phyloP scores from a whole-genome alignment of 2,329 filamentous ascomycete genomes.

The Trichoderma sp. region DNA sequence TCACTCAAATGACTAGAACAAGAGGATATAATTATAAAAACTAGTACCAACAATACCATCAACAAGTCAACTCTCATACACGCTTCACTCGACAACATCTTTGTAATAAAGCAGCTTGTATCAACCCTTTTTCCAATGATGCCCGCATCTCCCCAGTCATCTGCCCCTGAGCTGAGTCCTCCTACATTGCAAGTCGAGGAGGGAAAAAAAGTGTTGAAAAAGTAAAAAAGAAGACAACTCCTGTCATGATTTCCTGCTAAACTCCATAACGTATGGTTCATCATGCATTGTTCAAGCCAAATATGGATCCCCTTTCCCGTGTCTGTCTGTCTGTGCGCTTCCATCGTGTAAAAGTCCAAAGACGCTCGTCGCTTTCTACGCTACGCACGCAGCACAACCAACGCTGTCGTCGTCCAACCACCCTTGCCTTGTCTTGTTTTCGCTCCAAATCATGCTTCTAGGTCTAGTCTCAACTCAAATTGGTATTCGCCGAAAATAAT shows the following conservation, averaged over 20 bases:
- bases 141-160: neutral
- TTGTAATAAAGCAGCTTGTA: neutral
- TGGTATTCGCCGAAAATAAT: slow-evolving; percentile 9
- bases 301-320: neutral
- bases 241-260: slow-evolving; percentile 19
- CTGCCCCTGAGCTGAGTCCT: neutral
- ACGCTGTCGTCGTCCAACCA: neutral
- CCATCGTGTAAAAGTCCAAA: neutral
- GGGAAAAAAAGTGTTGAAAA: neutral
- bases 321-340: neutral
- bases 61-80: neutral
- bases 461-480: slow-evolving; percentile 18
- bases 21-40: neutral
- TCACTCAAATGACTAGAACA: neutral
- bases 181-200: neutral
- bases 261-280: slow-evolving; percentile 21
- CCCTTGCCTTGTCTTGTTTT: neutral
- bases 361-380: neutral
- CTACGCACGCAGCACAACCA: neutral
- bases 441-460: slow-evolving; percentile 11
- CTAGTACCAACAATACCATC: neutral
- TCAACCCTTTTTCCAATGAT: neutral
- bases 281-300: slow-evolving; percentile 19
- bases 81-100: neutral
- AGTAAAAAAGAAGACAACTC: slow-evolving; percentile 4